A percentile compares a stretch with the other conserved stretches of the same genome.
phyloP scores from a whole-genome alignment of 2,329 filamentous ascomycete genomes.

The Colletotrichum karsti region DNA sequence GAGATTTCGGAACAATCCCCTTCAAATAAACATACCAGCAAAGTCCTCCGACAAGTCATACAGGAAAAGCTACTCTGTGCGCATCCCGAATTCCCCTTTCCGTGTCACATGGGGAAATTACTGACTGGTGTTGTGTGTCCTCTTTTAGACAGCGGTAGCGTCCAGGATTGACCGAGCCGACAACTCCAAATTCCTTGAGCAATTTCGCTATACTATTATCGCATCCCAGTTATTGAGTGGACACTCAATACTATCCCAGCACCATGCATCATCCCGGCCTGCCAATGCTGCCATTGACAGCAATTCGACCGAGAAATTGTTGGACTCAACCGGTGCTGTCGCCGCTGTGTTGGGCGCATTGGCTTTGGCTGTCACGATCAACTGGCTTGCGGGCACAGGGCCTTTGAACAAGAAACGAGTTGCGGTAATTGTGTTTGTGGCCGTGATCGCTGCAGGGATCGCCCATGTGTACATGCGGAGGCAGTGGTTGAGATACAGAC shows the following conservation, averaged over 20 bases:
- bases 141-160: constrained; percentile 70
- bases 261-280: constrained; percentile 33
- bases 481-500: constrained; percentile 83
- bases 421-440: constrained; percentile 51
- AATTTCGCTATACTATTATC: constrained; percentile 92
- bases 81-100: constrained; percentile 31
- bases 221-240: constrained; percentile 88
- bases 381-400: constrained; percentile 70
- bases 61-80: constrained; percentile 61
- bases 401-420: constrained; percentile 66
- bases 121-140: constrained; percentile 28
- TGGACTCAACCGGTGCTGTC: constrained; percentile 53
- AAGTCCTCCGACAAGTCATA: constrained; percentile 50
- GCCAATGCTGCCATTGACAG: constrained; percentile 32
- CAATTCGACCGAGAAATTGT: constrained; percentile 41
- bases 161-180: constrained; percentile 79
- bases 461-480: constrained; percentile 79
- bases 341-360: constrained; percentile 72
- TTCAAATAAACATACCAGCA: constrained; percentile 51
- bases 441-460: constrained; percentile 63
- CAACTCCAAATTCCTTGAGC: constrained; percentile 86
- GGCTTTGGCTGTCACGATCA: constrained; percentile 74
- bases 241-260: constrained; percentile 62
- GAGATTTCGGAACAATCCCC: constrained; percentile 59
- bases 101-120: constrained; percentile 32